Base-by-base conservation (phyloP, 164 flowering plant species). In the Piper betle region DNA sequence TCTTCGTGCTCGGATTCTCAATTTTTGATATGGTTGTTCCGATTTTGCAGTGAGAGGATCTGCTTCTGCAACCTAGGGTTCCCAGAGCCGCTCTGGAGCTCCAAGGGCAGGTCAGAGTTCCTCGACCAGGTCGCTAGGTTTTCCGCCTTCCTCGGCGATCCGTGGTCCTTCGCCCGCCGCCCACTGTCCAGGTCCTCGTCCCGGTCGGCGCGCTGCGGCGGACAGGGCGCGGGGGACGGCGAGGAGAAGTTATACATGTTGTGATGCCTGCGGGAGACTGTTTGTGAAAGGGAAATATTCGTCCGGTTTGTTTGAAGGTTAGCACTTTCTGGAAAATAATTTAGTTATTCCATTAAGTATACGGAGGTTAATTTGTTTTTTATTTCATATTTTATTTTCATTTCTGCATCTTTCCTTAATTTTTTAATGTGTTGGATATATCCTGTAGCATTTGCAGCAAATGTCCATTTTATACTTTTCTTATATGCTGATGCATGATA, bases 191-290 rank as follows among this genome's bases (percentile, higher is more conserved):
- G 80, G 93, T 94, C 41, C 15, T 55, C 12, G 99, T 94, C 0
- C 99, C 99, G 10, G 69, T 69, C 67, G 77, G 86, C 37, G 71
- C 72, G 50, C 39, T 74, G 72, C 33, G 79, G 63, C 52, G 75
- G 57, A 20, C 52, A 66, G 3, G 75, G n/a, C n/a, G 52, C n/a
- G 57, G 67, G n/a, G 2, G 76, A 62, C 3, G 75, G 60, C 40
- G 86, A 82, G 38, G 89, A 77, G 77, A 56, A 89, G 96, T 55
- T 88, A 91, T 54, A 91, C 96, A 63, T 93, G 84, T 68, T 93
- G 99, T 70, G 99, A 93, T 84, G 97, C 99, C 52, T 93, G 99
- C 76, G 99, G 99, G 68, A 85, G 99, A 69, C 81, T 93, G 76
- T 93, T 93, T 76, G 91, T 83, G 65, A 90, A 93, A 74, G 96